phyloP scores from a whole-genome alignment of 306 rosid genomes.

The Cucurbita pepo region DNA sequence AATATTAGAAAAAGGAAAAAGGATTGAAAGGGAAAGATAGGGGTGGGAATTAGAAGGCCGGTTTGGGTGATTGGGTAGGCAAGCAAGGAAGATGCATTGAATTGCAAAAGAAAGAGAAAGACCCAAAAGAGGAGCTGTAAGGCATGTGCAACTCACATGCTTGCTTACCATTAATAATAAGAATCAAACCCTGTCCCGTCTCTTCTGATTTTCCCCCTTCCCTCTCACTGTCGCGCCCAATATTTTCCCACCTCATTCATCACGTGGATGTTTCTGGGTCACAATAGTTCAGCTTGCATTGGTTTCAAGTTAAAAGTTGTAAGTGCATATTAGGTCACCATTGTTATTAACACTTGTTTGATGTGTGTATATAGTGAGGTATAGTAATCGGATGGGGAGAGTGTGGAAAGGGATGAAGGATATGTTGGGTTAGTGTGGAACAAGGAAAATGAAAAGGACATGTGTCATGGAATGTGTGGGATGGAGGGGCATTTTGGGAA shows the following conservation, averaged over 20 bases:
- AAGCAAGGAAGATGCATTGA: not conserved
- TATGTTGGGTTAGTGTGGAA: conserved; percentile 9
- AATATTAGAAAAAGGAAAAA: not conserved
- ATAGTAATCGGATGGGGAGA: not conserved
- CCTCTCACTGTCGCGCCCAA: not conserved
- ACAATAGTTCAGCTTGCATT: too few species aligned
- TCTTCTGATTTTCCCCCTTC: not conserved
- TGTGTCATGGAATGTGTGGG: not conserved
- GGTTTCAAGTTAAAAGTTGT: too few species aligned
- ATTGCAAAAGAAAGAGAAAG: not conserved
- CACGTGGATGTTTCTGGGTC: not conserved
- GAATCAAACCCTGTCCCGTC: not conserved
- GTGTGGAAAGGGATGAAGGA: not conserved
- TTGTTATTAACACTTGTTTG: too few species aligned
- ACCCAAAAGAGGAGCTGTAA: not conserved
- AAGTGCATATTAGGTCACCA: too few species aligned
- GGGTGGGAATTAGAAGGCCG: not conserved
- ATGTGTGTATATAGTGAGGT: too few species aligned
- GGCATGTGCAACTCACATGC: not conserved
- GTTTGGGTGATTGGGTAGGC: not conserved
- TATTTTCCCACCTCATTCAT: not conserved
- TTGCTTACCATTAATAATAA: not conserved
- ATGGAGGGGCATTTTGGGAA: not conserved
- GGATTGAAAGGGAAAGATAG: not conserved
- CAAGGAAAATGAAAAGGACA: not conserved